A percentile compares a stretch with the other conserved stretches of the same genome.
Conservation (phyloP, 1,284 basidiomycete genomes). For the Trametes hirsuta region DNA sequence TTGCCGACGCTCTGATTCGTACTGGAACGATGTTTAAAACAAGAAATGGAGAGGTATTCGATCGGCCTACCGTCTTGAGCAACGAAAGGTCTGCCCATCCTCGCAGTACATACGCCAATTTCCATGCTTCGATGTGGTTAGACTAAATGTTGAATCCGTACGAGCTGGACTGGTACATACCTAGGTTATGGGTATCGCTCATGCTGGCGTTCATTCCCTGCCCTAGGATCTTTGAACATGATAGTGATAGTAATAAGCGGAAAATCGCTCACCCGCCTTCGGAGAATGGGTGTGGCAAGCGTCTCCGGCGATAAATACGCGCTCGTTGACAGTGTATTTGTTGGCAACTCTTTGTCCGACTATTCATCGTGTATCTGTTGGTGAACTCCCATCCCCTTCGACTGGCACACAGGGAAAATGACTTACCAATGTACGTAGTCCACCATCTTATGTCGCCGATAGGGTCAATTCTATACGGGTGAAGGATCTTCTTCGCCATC, state of each 20-base stretch:
- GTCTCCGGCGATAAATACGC: slow-evolving; percentile 83
- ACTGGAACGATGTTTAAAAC: slow-evolving; percentile 36
- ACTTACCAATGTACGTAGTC: slow-evolving; percentile 68
- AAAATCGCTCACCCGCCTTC: slow-evolving; percentile 45
- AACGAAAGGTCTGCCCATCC: slow-evolving; percentile 70
- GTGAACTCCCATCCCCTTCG: not conserved
- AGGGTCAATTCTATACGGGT: slow-evolving; percentile 67
- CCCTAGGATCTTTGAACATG: slow-evolving; percentile 47
- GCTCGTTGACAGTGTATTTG: slow-evolving; percentile 64
- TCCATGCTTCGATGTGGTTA: slow-evolving; percentile 58
- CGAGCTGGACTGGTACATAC: slow-evolving; percentile 34
- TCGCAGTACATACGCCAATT: slow-evolving; percentile 71
- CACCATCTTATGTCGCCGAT: slow-evolving; percentile 77
- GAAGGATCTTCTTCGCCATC: slow-evolving; percentile 66
- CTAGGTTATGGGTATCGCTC: slow-evolving; percentile 82
- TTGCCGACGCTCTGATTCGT: slow-evolving; percentile 71
- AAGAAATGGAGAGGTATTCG: not conserved
- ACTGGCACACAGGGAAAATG: not conserved
- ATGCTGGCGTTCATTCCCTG: slow-evolving; percentile 77
- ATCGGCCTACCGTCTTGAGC: slow-evolving; percentile 66
- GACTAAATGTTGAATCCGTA: too few relatives aligned
- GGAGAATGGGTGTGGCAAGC: slow-evolving; percentile 87
- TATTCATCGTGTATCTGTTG: slow-evolving; percentile 11
- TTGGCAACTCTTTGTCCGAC: slow-evolving; percentile 81
- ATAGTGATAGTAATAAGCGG: not conserved